phyloP scores from a whole-genome alignment of 345 rosid species.

The Microcos paniculata region DNA sequence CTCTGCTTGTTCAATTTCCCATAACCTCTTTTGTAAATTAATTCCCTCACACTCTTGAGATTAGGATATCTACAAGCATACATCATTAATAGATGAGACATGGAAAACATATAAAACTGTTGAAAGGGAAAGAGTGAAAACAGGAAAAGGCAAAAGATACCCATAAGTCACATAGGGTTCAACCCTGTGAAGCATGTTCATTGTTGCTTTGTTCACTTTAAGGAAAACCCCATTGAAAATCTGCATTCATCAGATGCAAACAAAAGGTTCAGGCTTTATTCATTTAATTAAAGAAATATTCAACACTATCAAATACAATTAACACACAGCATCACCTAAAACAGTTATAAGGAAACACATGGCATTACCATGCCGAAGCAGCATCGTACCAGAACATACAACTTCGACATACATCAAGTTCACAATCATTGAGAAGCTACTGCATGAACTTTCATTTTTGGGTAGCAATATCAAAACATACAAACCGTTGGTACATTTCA shows the following conservation, averaged over 20 bases:
- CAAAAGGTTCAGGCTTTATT: not conserved
- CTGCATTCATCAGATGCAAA: slow-evolving; percentile 32
- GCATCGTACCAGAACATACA: not conserved
- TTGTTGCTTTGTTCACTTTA: slow-evolving; percentile 86
- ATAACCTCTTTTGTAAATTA: slow-evolving; percentile 87
- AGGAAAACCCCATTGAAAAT: slow-evolving; percentile 92
- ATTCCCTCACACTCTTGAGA: slow-evolving; percentile 81
- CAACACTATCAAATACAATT: not conserved
- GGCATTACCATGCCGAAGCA: not conserved
- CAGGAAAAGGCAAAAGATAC: slow-evolving; percentile 30
- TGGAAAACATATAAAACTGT: not conserved
- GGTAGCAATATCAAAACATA: not conserved
- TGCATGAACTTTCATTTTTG: not conserved
- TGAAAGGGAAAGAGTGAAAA: not conserved
- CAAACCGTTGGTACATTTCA: not conserved
- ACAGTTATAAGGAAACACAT: not conserved
- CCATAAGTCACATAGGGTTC: slow-evolving; percentile 96
- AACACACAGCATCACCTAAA: not conserved
- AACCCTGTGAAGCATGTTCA: slow-evolving; percentile 91
- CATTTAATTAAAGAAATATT: not conserved
- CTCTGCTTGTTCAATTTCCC: slow-evolving; percentile 87
- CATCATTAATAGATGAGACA: not conserved
- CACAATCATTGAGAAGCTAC: not conserved
- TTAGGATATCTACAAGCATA: slow-evolving; percentile 68
- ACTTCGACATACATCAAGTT: not conserved